Conservation (phyloP, 2,329 filamentous ascomycete genomes). For the Rhytidhysteron rufulum region DNA sequence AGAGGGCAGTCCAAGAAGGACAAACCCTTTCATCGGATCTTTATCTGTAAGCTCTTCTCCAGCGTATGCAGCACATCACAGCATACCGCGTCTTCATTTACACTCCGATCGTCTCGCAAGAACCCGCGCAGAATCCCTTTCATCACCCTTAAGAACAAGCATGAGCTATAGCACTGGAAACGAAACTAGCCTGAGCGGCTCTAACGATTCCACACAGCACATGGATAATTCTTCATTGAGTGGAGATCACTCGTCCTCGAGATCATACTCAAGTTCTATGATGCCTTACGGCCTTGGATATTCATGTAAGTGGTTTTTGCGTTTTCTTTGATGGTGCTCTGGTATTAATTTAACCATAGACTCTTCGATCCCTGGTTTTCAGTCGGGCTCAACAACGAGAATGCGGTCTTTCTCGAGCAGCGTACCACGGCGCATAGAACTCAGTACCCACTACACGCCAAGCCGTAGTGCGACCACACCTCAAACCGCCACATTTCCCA, state of each 20-base stretch:
- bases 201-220: constrained; percentile 20
- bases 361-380: constrained; percentile 37
- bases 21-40: constrained; percentile 34
- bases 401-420: constrained; percentile 38
- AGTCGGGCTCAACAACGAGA: constrained; percentile 32
- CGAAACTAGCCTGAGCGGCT: constrained; percentile 21
- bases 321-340: background rate
- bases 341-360: constrained; percentile 23
- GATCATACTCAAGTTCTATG: constrained; percentile 27
- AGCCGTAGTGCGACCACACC: constrained; percentile 32
- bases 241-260: constrained; percentile 11
- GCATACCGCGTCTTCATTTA: constrained; percentile 40
- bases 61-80: constrained; percentile 35
- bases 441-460: constrained; percentile 37
- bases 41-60: constrained; percentile 29
- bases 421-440: constrained; percentile 37
- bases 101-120: constrained; percentile 41
- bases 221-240: constrained; percentile 12
- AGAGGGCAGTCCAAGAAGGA: constrained; percentile 33
- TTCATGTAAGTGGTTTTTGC: constrained; percentile 23
- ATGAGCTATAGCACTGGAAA: constrained; percentile 40
- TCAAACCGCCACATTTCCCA: constrained; percentile 38
- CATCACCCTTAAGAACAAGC: constrained; percentile 44
- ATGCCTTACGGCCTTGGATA: constrained; percentile 38
- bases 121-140: constrained; percentile 39